Evolutionary conservation across 345 rosid species (phyloP).

Genomic region (Moricandia moricandioides): DNA sequence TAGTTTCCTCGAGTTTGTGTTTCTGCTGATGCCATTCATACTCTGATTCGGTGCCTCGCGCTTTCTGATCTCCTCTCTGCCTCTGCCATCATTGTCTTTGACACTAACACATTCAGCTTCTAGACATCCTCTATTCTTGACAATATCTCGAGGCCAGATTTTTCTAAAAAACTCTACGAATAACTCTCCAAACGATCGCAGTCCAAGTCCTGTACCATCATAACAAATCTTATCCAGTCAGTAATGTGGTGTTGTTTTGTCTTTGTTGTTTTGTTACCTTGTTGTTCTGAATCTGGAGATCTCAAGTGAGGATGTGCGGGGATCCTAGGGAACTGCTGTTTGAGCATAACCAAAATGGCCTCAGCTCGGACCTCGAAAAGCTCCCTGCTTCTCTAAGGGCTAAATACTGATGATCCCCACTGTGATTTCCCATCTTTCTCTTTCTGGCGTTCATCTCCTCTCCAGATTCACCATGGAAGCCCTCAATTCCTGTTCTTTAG

Average conservation of each 20-base stretch:
- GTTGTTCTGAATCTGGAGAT: slow-evolving; percentile 71
- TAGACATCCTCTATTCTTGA: not conserved
- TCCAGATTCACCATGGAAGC: slow-evolving; percentile 94
- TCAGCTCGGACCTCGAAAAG: slow-evolving; percentile 90
- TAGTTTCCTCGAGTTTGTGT: not conserved
- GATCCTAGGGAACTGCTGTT: slow-evolving; percentile 71
- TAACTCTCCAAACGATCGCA: not conserved
- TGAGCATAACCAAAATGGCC: slow-evolving; percentile 66
- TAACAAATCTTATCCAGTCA: not conserved
- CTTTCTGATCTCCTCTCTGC: not conserved
- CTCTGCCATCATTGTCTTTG: not conserved
- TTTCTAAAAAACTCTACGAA: not conserved
- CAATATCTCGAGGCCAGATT: not conserved
- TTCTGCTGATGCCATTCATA: not conserved
- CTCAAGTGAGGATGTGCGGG: slow-evolving; percentile 89
- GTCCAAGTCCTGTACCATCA: not conserved
- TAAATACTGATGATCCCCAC: slow-evolving; percentile 81
- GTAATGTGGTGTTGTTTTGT: too few species aligned
- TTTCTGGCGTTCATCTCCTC: slow-evolving; percentile 67
- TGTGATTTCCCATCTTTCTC: slow-evolving; percentile 40
- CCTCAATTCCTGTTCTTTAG: slow-evolving; percentile 92
- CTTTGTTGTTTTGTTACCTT: too few species aligned
- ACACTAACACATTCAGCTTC: not conserved
- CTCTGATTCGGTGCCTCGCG: not conserved
- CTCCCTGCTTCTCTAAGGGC: slow-evolving; percentile 94